These are phyloP conservation scores for Erigeron canadensis DNA, from an alignment of 129 eudicot genomes.

Conservation along the genomic window DNA sequence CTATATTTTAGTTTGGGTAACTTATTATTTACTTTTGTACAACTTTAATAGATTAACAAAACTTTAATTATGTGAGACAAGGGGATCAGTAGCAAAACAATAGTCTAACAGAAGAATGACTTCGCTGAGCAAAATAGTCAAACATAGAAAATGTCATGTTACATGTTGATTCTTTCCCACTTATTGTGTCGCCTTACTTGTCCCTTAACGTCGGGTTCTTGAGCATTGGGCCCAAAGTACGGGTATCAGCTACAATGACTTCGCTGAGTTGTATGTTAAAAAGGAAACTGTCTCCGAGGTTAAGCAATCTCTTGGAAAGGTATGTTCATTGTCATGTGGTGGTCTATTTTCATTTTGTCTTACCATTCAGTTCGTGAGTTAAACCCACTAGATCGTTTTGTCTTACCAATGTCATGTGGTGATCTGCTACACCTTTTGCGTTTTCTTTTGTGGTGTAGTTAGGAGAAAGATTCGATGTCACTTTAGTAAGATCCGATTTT, in stretches of 20 bases:
- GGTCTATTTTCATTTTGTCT: background rate
- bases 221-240: slow-evolving; percentile 78
- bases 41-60: no score
- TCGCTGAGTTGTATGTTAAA: slow-evolving; percentile 66
- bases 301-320: slow-evolving; percentile 76
- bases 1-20: background rate
- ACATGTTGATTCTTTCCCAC: slow-evolving; percentile 85
- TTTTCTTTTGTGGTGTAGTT: slow-evolving; percentile 4
- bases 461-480: background rate
- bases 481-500: no score
- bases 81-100: no score
- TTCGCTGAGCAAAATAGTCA: no score
- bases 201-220: slow-evolving; percentile 68
- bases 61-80: no score
- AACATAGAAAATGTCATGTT: slow-evolving; percentile 78
- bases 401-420: no score
- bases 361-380: background rate
- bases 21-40: no score
- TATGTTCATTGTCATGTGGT: slow-evolving; percentile 25
- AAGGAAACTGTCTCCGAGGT: slow-evolving; percentile 65
- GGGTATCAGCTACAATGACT: slow-evolving; percentile 51
- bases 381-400: background rate
- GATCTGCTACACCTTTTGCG: background rate
- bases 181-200: slow-evolving; percentile 75
- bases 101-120: no score